phyloP scores from a whole-genome alignment of 2,329 filamentous ascomycete genomes.

The Xylaria sp. region DNA sequence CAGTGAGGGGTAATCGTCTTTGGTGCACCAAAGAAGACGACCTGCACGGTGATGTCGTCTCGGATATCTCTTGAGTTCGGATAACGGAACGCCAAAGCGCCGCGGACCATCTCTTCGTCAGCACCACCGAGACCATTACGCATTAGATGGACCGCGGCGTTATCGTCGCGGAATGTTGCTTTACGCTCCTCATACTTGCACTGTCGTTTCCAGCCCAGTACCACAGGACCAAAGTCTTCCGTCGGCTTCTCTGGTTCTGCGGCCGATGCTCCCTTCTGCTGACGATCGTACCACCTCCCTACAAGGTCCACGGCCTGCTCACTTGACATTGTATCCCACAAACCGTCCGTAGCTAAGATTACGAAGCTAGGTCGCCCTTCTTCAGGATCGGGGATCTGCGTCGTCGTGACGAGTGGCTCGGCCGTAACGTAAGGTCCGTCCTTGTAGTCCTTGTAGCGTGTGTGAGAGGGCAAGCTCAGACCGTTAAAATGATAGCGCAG shows the following conservation, averaged over 20 bases:
- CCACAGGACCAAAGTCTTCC: conserved; percentile 42
- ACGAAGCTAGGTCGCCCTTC: conserved; percentile 65
- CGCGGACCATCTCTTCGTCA: conserved; percentile 77
- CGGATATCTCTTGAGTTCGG: conserved; percentile 73
- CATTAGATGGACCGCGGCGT: conserved; percentile 82
- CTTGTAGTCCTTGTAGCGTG: conserved; percentile 56
- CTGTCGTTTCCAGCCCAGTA: conserved; percentile 43
- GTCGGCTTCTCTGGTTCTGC: conserved; percentile 22
- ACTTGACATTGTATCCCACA: conserved; percentile 71
- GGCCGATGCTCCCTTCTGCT: conserved; percentile 43
- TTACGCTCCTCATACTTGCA: conserved; percentile 61
- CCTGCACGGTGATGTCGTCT: conserved; percentile 86
- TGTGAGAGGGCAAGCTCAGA: conserved; percentile 50
- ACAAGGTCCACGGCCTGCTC: conserved; percentile 69
- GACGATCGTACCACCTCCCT: conserved; percentile 61
- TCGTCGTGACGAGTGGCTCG: conserved; percentile 71
- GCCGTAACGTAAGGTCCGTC: conserved; percentile 76
- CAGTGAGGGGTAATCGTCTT: neutral
- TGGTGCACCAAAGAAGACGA: conserved; percentile 77
- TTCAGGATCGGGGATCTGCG: conserved; percentile 54
- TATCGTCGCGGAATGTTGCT: conserved; percentile 82
- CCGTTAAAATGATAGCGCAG: conserved; percentile 62
- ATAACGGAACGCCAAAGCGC: conserved; percentile 75
- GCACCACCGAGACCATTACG: conserved; percentile 84
- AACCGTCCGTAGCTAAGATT: conserved; percentile 73